Evolutionary conservation across 2,329 filamentous ascomycete species (phyloP).

Genomic region (Aspergillus carbonarius): DNA sequence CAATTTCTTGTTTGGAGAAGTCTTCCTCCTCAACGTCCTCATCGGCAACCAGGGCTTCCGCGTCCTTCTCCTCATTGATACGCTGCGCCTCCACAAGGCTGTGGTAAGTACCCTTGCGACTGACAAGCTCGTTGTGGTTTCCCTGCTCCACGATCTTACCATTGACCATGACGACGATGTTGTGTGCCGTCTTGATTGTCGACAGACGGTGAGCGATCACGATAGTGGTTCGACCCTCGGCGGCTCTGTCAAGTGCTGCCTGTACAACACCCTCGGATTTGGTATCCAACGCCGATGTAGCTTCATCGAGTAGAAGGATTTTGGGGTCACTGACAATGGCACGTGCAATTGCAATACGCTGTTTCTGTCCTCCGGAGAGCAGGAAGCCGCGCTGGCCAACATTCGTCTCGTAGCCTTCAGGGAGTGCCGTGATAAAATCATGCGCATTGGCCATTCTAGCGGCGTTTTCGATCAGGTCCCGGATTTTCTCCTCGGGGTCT

Average conservation of each 20-base stretch:
- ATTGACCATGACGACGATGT: conserved; percentile 88
- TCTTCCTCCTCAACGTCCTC: conserved; percentile 28
- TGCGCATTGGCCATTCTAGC: conserved; percentile 92
- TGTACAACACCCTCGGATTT: conserved; percentile 94
- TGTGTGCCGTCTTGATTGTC: conserved; percentile 90
- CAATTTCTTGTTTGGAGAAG: conserved; percentile 29
- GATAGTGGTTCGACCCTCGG: conserved; percentile 86
- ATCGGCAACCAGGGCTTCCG: conserved; percentile 29
- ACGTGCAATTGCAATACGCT: conserved; percentile 90
- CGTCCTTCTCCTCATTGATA: conserved; percentile 60
- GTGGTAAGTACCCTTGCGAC: conserved; percentile 70
- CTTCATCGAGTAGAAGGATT: conserved; percentile 89
- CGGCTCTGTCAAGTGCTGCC: conserved; percentile 81
- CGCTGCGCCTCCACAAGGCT: conserved; percentile 86
- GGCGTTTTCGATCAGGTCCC: conserved; percentile 71
- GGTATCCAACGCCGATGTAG: conserved; percentile 89
- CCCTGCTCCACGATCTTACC: conserved; percentile 92
- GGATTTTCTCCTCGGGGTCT: conserved; percentile 65
- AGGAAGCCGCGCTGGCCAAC: conserved; percentile 95
- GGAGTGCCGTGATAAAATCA: conserved; percentile 78
- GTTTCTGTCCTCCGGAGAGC: conserved; percentile 92
- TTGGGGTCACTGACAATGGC: conserved; percentile 90
- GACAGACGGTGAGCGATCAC: conserved; percentile 94
- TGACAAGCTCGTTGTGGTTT: conserved; percentile 76
- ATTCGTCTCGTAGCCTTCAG: conserved; percentile 87